These are phyloP conservation scores for Beauveria varroae DNA, from an alignment of 2,329 filamentous ascomycete genomes.

Conservation along the genomic window DNA sequence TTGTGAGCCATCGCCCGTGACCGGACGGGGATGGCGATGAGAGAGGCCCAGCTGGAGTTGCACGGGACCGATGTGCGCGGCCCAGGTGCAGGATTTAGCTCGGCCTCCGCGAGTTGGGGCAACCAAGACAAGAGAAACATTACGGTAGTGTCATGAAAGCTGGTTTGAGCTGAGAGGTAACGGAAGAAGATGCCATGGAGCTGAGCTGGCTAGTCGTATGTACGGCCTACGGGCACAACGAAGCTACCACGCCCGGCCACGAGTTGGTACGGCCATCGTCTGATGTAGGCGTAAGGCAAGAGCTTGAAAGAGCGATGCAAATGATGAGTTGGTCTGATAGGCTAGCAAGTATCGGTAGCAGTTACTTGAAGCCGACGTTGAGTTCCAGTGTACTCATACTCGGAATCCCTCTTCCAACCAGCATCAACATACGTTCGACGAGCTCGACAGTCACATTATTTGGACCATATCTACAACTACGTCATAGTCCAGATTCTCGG, in stretches of 20 bases:
- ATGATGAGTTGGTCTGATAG: neutral
- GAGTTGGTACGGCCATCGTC: neutral
- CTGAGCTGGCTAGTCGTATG: neutral
- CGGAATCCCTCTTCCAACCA: neutral
- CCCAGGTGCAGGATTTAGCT: neutral
- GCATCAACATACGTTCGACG: neutral
- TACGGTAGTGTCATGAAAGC: neutral
- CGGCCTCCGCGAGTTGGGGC: neutral
- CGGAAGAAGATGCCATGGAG: neutral
- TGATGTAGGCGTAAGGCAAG: neutral
- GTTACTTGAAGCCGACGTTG: neutral
- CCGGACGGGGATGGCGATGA: too few relatives aligned
- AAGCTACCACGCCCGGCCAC: neutral
- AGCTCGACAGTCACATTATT: neutral
- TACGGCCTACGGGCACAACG: neutral
- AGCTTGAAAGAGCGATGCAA: neutral
- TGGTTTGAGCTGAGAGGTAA: neutral
- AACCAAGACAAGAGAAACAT: neutral
- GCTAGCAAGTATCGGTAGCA: neutral
- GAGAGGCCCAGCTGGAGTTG: neutral
- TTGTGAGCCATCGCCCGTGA: too few relatives aligned
- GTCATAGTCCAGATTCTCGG: slow-evolving; percentile 30
- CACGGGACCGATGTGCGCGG: neutral
- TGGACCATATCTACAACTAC: neutral
- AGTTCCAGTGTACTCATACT: neutral